Conservation (phyloP, 2,329 filamentous ascomycete genomes). For the Rachicladosporium sp. region DNA sequence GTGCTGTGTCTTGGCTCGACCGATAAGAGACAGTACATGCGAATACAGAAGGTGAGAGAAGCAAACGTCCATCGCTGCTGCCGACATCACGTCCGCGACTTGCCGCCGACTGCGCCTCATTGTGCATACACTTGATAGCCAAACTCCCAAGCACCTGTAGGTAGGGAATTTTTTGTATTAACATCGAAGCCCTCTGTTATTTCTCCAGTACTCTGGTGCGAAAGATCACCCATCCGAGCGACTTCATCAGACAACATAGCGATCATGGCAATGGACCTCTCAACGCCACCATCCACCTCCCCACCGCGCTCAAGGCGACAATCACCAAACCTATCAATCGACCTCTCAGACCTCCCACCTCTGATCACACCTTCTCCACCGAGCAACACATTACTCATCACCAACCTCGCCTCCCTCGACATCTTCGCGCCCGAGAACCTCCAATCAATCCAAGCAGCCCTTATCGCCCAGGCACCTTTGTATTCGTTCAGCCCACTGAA, state of each 20-base stretch:
- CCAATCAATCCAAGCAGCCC: slow-evolving; percentile 58
- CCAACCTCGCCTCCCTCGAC: slow-evolving; percentile 60
- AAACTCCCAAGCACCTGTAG: neutral
- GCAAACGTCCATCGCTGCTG: neutral
- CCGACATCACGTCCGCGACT: neutral
- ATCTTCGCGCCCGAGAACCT: slow-evolving; percentile 67
- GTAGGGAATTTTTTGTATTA: neutral
- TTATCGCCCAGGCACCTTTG: slow-evolving; percentile 56
- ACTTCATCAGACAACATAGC: neutral
- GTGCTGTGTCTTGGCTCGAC: neutral
- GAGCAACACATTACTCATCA: slow-evolving; percentile 75
- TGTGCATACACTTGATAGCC: neutral
- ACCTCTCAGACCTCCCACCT: slow-evolving; percentile 60
- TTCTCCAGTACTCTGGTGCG: neutral
- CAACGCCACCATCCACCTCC: slow-evolving; percentile 35
- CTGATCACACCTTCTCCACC: slow-evolving; percentile 58
- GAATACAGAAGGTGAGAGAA: neutral
- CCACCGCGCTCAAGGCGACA: slow-evolving; percentile 12
- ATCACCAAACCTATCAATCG: slow-evolving; percentile 49
- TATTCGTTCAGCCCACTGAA: slow-evolving; percentile 71
- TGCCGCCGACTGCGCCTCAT: neutral
- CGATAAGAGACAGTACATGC: neutral
- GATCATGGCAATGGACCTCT: slow-evolving; percentile 11
- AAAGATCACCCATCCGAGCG: neutral
- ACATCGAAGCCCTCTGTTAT: neutral